Percentiles rank a stretch among this genome's conserved stretches.
phyloP scores from a whole-genome alignment of 2,329 filamentous ascomycete genomes.

The Aspergillus ochraceus region DNA sequence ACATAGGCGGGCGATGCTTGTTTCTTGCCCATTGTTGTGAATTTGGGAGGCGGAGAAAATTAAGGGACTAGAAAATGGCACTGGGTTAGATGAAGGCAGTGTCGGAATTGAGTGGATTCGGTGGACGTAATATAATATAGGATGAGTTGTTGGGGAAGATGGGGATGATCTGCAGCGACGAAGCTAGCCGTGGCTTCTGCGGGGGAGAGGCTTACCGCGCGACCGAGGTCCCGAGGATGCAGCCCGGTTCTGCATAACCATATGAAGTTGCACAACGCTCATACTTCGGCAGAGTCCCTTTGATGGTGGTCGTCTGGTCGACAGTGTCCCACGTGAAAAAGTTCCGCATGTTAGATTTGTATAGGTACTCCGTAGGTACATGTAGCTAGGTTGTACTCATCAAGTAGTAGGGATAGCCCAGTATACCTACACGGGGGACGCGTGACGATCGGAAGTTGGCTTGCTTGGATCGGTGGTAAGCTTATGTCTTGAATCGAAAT shows the following conservation, averaged over 20 bases:
- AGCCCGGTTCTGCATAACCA: slow-evolving; percentile 1
- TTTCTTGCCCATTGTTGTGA: slow-evolving; percentile 52
- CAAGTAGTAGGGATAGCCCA: no score
- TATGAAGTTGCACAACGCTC: neutral
- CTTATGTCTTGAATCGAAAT: no score
- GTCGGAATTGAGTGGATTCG: neutral
- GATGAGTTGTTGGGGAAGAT: neutral
- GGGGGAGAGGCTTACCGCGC: slow-evolving; percentile 21
- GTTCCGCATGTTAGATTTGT: no score
- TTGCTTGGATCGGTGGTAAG: no score
- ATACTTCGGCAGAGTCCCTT: neutral
- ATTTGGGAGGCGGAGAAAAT: neutral
- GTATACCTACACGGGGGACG: no score
- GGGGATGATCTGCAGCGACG: slow-evolving; percentile 5
- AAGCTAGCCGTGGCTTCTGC: slow-evolving; percentile 15
- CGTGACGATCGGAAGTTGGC: no score
- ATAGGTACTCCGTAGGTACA: no score
- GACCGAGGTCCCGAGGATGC: slow-evolving; percentile 38
- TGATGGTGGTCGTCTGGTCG: no score
- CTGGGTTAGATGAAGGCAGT: neutral
- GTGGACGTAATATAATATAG: neutral
- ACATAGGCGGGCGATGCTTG: slow-evolving; percentile 69
- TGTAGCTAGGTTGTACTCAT: no score
- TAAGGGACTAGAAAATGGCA: neutral
- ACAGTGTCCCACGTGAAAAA: no score